These are phyloP conservation scores for Mortierella sp. DNA, from an alignment of 371 early-diverging fungal genomes.

Conservation along the genomic window DNA sequence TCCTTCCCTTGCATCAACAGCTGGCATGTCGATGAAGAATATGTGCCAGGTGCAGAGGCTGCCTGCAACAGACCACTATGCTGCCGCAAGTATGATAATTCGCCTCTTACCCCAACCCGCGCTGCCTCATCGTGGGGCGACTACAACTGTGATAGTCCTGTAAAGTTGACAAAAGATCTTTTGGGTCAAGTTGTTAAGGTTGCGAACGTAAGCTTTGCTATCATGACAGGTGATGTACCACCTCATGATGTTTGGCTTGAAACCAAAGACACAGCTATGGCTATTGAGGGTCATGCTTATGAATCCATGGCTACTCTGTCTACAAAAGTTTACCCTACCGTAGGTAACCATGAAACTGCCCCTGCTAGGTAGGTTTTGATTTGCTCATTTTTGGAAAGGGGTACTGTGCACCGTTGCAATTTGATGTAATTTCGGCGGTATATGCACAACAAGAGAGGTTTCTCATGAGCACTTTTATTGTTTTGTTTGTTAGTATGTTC, in stretches of 20 bases:
- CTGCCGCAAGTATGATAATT: conserved; percentile 60
- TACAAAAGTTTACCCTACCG: conserved; percentile 65
- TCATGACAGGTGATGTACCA: conserved; percentile 73
- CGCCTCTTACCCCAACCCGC: conserved; percentile 8
- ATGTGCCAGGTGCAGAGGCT: conserved; percentile 66
- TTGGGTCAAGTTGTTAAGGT: conserved; percentile 57
- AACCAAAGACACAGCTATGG: conserved; percentile 34
- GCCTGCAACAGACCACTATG: conserved; percentile 68
- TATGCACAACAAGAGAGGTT: background rate
- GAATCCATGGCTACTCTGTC: conserved; percentile 59
- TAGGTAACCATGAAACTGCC: conserved; percentile 69
- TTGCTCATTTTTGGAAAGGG: background rate
- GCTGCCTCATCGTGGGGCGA: conserved; percentile 57
- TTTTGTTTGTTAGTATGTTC: conserved; percentile 51
- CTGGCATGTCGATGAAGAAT: conserved; percentile 73
- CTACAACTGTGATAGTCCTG: conserved; percentile 65
- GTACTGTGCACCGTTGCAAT: background rate
- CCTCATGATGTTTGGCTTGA: conserved; percentile 72
- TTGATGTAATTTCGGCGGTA: background rate
- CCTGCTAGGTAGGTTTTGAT: conserved; percentile 33
- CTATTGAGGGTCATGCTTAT: conserved; percentile 60
- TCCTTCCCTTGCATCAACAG: background rate
- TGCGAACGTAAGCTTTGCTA: conserved; percentile 62
- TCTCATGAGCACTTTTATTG: background rate
- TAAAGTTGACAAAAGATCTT: conserved; percentile 62